A percentile compares a stretch with the other conserved stretches of the same genome.
Conservation (phyloP, 495 filamentous ascomycete genomes). For the Penicillium crystallinum region DNA sequence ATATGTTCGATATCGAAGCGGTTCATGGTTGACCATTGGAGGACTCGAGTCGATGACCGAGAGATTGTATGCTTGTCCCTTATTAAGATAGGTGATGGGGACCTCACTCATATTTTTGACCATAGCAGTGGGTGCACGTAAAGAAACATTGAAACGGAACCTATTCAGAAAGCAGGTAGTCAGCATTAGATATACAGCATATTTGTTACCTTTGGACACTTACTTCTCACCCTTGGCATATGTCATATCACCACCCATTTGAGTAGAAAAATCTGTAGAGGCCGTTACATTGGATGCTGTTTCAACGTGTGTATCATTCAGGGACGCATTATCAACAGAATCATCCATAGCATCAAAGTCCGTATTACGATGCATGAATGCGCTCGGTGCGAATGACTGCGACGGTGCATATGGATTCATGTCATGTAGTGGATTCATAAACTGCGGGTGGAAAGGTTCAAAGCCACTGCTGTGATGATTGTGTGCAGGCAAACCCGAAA, state of each 20-base stretch:
- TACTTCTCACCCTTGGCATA: conserved; percentile 47
- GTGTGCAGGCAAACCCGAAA: conserved; percentile 58
- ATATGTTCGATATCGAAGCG: conserved; percentile 71
- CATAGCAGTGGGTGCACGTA: conserved; percentile 97
- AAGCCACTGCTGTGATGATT: conserved; percentile 38
- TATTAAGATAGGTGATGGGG: conserved; percentile 93
- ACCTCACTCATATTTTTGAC: conserved; percentile 81
- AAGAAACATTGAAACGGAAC: conserved; percentile 83
- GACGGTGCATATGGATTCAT: conserved; percentile 68
- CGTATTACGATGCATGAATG: conserved; percentile 71
- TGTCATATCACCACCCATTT: conserved; percentile 11
- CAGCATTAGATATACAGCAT: background rate
- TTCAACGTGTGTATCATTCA: conserved; percentile 43
- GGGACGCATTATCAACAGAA: conserved; percentile 53
- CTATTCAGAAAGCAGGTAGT: conserved; percentile 39
- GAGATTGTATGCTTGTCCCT: conserved; percentile 86
- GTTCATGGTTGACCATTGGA: conserved; percentile 38
- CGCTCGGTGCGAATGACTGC: conserved; percentile 68
- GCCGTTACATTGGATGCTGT: conserved; percentile 23
- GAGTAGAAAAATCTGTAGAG: conserved; percentile 23
- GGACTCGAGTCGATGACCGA: conserved; percentile 63
- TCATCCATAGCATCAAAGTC: conserved; percentile 74
- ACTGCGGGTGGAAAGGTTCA: conserved; percentile 54
- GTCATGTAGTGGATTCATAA: conserved; percentile 65
- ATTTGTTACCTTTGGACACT: conserved; percentile 10